Evolutionary conservation across 225 moss, liverwort and hornwort species (phyloP), one percentile per base, ranked within the genome.

Genomic region (Marchantia paleacea): DNA sequence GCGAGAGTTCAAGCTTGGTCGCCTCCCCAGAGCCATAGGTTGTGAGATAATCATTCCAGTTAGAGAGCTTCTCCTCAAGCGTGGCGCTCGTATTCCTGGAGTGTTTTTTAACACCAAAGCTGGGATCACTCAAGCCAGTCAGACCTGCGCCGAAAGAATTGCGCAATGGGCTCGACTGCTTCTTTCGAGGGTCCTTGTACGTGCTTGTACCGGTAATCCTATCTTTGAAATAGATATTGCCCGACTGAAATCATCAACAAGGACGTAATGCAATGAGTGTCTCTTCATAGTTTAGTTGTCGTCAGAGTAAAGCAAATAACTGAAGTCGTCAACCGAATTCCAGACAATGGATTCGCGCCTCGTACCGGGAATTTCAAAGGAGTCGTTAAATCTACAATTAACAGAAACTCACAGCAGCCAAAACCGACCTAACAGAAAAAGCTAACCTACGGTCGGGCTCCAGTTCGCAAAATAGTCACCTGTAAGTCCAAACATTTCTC

Each of bases 401-500:
- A 75, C 54, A 75, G 22, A 52, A 64, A 61, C 77, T 60, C 30
- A 68, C 68, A 31, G 57, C 19, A 71, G 30, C 22, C 31, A 19
- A 71, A 15, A 71, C 71, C 49, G 71, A 71, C 71, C 1, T 61
- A 77, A 77, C 16, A 77, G 77, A 77, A 20, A n/a, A 48, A 22
- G 77, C 60, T 77, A 49, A 60, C 4, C 62, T 77, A 47, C 11
- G 62, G 51, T 77, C 62, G 60, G 49, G 76, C 20, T n/a, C 77
- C 47, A 19, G 74, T 54, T 24, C 54, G 74, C 74, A 52, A 15
- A 72, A 48, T 77, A 79, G 58, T 78, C 78, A 92, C 93, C 92
- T 94, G 82, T 65, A 94, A 83, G 82, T 94, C 89, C 57, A 92
- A 86, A 52, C 92, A 91, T 75, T 92, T 94, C 81, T 94, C 94